Evolutionary conservation across 164 flowering plant genomes (phyloP).

Genomic region (Sedum album): DNA sequence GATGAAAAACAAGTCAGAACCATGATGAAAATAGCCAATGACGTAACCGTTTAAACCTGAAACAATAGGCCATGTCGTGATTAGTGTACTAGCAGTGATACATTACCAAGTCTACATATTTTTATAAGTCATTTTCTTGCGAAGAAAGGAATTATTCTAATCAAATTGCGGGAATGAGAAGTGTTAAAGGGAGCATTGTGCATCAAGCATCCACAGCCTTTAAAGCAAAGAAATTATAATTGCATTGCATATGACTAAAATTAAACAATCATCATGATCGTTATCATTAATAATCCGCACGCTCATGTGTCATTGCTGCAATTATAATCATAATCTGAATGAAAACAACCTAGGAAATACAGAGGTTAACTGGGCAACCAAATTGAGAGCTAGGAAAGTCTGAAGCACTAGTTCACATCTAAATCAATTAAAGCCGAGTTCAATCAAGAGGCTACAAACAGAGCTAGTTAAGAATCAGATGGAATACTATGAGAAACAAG

Average conservation of each 20-base stretch:
- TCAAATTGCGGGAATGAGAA: conserved; percentile 12
- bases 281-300: background rate
- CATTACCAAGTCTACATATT: background rate
- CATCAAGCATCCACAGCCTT: conserved; percentile 20
- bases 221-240: conserved; percentile 36
- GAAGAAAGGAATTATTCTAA: background rate
- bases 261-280: background rate
- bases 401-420: too few relatives aligned
- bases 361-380: background rate
- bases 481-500: background rate
- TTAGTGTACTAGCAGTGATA: conserved; percentile 10
- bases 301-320: background rate
- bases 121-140: conserved; percentile 14
- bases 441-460: background rate
- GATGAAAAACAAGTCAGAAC: conserved; percentile 11
- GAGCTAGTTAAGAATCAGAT: background rate
- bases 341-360: background rate
- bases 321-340: background rate
- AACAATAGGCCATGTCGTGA: conserved; percentile 16
- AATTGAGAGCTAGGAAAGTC: too few relatives aligned
- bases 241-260: background rate
- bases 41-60: conserved; percentile 10
- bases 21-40: conserved; percentile 10
- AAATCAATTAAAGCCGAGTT: too few relatives aligned
- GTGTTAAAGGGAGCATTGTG: conserved; percentile 19